A percentile compares a stretch with the other conserved stretches of the same genome.
phyloP scores from a whole-genome alignment of 2,329 filamentous ascomycete genomes.

The Botryosphaeria agaves region DNA sequence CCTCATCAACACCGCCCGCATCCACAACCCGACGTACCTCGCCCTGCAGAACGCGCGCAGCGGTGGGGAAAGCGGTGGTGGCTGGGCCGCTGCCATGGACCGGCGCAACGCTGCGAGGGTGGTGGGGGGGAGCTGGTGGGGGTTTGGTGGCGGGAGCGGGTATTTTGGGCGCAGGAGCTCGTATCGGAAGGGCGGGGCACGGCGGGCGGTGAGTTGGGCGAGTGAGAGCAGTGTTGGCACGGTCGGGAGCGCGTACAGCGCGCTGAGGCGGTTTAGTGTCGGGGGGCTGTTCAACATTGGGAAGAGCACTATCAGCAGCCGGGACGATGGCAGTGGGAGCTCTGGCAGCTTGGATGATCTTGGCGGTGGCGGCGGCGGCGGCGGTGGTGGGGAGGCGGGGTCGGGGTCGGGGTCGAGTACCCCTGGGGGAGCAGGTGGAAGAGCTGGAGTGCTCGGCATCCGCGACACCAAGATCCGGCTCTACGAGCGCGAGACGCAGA shows the following conservation, averaged over 20 bases:
- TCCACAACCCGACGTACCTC: conserved; percentile 87
- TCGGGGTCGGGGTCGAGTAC: conserved; percentile 19
- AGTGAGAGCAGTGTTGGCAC: conserved; percentile 62
- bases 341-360: conserved; percentile 41
- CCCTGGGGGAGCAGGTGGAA: conserved; percentile 11
- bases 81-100: conserved; percentile 34
- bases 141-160: conserved; percentile 27
- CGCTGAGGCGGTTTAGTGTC: conserved; percentile 56
- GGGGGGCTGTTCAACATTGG: conserved; percentile 68
- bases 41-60: conserved; percentile 55
- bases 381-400: conserved; percentile 4
- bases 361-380: conserved; percentile 22
- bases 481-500: conserved; percentile 56
- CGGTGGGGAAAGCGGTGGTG: conserved; percentile 27
- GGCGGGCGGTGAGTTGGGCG: conserved; percentile 36
- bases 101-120: conserved; percentile 28
- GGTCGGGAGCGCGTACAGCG: conserved; percentile 62
- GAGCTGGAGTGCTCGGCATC: conserved; percentile 36
- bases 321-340: conserved; percentile 34
- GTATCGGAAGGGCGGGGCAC: conserved; percentile 35
- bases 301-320: conserved; percentile 52
- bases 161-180: conserved; percentile 39
- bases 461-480: conserved; percentile 74
- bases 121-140: conserved; percentile 30
- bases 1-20: conserved; percentile 72